Conservation (phyloP, 805 yeast species). For the Metschnikowia gruessii region DNA sequence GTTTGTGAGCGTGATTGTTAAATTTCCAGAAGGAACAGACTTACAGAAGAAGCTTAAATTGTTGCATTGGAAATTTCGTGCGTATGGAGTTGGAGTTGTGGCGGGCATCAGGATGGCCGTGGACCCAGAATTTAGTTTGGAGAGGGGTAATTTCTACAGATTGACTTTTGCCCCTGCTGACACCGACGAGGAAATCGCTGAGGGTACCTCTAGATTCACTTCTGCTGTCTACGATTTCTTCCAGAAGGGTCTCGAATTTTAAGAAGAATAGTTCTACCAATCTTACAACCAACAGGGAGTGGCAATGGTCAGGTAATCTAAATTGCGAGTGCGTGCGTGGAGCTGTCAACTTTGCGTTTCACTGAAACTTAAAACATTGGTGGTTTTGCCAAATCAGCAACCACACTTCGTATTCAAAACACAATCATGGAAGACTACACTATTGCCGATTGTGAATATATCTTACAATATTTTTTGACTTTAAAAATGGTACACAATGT, state of each 20-base stretch:
- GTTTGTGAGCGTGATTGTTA: constrained; percentile 21
- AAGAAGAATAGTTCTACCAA: background rate
- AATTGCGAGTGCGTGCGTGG: too few relatives aligned
- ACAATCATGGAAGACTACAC: too few relatives aligned
- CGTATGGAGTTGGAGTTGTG: constrained; percentile 15
- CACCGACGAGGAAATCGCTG: constrained; percentile 20
- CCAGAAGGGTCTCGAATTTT: constrained; percentile 14
- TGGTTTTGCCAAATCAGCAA: too few relatives aligned
- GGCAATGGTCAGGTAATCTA: too few relatives aligned
- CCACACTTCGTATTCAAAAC: too few relatives aligned
- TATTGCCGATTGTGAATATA: too few relatives aligned
- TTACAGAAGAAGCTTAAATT: constrained; percentile 8
- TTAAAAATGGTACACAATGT: too few relatives aligned
- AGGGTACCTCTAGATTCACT: constrained; percentile 13
- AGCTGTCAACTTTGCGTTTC: too few relatives aligned
- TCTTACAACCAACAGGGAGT: background rate
- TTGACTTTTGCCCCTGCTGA: constrained; percentile 30
- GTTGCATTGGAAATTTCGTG: constrained; percentile 16
- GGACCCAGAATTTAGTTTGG: constrained; percentile 14
- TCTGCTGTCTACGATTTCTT: constrained; percentile 17
- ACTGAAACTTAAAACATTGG: too few relatives aligned
- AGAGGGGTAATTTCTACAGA: constrained; percentile 15
- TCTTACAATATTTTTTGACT: too few relatives aligned
- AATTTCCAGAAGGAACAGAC: constrained; percentile 14
- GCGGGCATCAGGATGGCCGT: constrained; percentile 23